A percentile compares a stretch with the other conserved stretches of the same genome.
phyloP scores from a whole-genome alignment of 192 early-diverging fungal genomes.

The Backusella macrospora region DNA sequence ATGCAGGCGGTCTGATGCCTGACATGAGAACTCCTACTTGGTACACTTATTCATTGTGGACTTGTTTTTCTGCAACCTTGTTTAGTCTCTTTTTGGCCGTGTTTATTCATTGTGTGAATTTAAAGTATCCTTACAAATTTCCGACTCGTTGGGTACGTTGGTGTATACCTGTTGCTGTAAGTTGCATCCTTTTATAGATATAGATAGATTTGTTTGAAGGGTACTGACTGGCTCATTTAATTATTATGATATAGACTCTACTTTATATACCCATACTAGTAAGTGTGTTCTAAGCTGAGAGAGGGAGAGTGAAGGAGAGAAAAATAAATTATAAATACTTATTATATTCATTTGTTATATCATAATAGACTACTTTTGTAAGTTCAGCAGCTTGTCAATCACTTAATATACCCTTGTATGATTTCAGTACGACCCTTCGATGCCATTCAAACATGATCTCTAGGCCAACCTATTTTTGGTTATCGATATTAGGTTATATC shows the following conservation, averaged over 20 bases:
- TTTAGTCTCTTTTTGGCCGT: slow-evolving; percentile 45
- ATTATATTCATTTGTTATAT: neutral
- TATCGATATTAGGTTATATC: slow-evolving; percentile 62
- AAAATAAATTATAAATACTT: neutral
- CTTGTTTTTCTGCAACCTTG: slow-evolving; percentile 39
- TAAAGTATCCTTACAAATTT: slow-evolving; percentile 42
- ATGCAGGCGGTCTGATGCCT: slow-evolving; percentile 56
- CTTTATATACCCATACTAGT: slow-evolving; percentile 49
- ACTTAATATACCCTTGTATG: slow-evolving; percentile 36
- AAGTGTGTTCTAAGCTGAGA: neutral
- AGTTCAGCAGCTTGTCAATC: slow-evolving; percentile 46
- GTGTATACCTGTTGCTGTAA: slow-evolving; percentile 35
- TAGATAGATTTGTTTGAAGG: too few species aligned
- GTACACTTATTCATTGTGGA: slow-evolving; percentile 56
- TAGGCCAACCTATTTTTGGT: slow-evolving; percentile 61
- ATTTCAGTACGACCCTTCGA: slow-evolving; percentile 30
- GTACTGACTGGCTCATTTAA: neutral
- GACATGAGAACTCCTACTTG: slow-evolving; percentile 54
- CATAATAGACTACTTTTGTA: slow-evolving; percentile 41
- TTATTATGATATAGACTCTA: slow-evolving; percentile 35
- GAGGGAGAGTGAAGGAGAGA: neutral
- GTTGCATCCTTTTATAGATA: too few species aligned
- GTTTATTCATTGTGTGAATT: slow-evolving; percentile 48
- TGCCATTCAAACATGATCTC: slow-evolving; percentile 54
- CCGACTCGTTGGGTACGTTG: slow-evolving; percentile 54